phyloP scores from a whole-genome alignment of 2,329 filamentous ascomycete species.

The Colletotrichum neosansevieriae region DNA sequence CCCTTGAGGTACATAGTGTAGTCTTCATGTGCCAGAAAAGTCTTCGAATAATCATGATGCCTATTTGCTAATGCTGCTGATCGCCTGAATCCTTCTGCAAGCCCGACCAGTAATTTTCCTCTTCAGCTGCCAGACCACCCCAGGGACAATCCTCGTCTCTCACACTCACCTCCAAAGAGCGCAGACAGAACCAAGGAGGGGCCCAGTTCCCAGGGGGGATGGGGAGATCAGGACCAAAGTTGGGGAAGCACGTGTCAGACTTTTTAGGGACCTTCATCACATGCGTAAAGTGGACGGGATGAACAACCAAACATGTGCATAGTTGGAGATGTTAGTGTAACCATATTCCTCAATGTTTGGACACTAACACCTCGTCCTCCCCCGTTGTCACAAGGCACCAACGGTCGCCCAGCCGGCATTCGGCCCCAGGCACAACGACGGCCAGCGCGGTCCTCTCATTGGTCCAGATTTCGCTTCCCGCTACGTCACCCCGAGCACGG shows the following conservation, averaged over 20 bases:
- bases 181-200: not conserved
- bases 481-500: slow-evolving; percentile 36
- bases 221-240: slow-evolving; percentile 26
- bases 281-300: slow-evolving; percentile 36
- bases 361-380: slow-evolving; percentile 20
- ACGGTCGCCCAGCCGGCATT: slow-evolving; percentile 37
- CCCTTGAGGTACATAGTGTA: too few species aligned
- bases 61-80: not conserved
- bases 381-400: slow-evolving; percentile 14
- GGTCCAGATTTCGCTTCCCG: not conserved
- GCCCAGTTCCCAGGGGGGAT: not conserved
- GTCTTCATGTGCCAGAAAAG: not conserved
- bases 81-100: slow-evolving; percentile 20
- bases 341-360: too few species aligned
- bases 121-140: not conserved
- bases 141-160: slow-evolving; percentile 12
- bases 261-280: slow-evolving; percentile 36
- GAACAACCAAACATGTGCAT: slow-evolving; percentile 26
- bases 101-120: not conserved
- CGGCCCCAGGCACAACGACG: slow-evolving; percentile 38
- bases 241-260: slow-evolving; percentile 41
- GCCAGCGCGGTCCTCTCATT: slow-evolving; percentile 8
- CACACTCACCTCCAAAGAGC: not conserved
- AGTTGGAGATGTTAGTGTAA: slow-evolving; percentile 11
- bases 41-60: slow-evolving; percentile 11